Conservation (phyloP, 176 grass and related monocot genomes). For the Bromus sterilis region DNA sequence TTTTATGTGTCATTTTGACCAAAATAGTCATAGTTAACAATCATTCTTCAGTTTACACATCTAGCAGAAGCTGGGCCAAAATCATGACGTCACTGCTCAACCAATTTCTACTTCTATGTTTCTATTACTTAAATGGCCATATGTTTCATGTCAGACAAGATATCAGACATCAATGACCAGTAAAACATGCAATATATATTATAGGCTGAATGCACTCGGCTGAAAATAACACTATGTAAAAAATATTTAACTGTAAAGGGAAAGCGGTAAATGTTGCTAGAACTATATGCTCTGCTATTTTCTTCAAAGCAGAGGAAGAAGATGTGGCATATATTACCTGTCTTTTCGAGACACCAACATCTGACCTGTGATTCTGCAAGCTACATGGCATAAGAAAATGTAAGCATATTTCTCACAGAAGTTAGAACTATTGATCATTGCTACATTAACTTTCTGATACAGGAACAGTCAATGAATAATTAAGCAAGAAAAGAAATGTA, state of each 20-base stretch:
- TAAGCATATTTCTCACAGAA: not conserved
- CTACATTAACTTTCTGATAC: not conserved
- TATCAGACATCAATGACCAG: not conserved
- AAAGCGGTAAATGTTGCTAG: conserved; percentile 19
- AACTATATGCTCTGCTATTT: conserved; percentile 34
- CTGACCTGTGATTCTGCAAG: conserved; percentile 39
- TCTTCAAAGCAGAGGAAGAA: conserved; percentile 33
- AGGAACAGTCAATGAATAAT: not conserved
- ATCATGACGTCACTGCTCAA: not conserved
- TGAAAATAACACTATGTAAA: not conserved
- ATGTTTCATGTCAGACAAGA: not conserved
- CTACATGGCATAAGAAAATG: not conserved
- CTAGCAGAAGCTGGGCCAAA: not conserved
- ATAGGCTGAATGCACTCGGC: not conserved
- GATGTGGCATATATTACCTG: conserved; percentile 35
- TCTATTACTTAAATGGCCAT: not conserved
- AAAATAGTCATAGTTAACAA: not conserved
- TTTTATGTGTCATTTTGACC: not conserved
- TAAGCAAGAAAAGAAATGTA: not conserved
- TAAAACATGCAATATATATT: not conserved
- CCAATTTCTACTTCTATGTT: not conserved
- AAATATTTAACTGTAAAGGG: conserved; percentile 30
- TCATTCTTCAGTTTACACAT: not conserved
- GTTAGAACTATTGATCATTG: not conserved
- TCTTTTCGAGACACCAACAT: conserved; percentile 34